Evolutionary conservation across 2,329 filamentous ascomycete species (phyloP).

Genomic region (Helotiales sp.): DNA sequence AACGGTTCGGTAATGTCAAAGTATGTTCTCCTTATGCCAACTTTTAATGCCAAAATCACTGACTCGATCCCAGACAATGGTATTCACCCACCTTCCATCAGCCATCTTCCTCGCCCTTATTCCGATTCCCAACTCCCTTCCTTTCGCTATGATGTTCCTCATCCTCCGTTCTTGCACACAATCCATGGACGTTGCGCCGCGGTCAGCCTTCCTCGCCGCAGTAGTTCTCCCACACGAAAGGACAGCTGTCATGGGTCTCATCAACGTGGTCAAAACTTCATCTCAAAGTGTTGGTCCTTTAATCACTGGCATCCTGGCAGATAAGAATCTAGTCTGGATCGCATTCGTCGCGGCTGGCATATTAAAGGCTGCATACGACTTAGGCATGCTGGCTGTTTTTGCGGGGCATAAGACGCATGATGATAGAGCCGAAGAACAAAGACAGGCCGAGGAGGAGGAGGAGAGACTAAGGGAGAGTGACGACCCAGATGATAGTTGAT

Average conservation of each 20-base stretch:
- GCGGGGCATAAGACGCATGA: slow-evolving; percentile 33
- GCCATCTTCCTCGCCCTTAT: slow-evolving; percentile 59
- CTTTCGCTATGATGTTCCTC: slow-evolving; percentile 58
- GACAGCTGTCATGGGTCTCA: slow-evolving; percentile 69
- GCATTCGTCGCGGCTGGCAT: slow-evolving; percentile 63
- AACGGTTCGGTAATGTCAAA: slow-evolving; percentile 61
- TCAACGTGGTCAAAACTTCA: slow-evolving; percentile 69
- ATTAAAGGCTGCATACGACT: slow-evolving; percentile 62
- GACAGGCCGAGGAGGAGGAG: slow-evolving; percentile 20
- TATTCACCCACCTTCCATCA: slow-evolving; percentile 72
- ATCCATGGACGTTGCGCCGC: slow-evolving; percentile 71
- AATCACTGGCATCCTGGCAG: slow-evolving; percentile 63
- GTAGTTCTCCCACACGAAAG: slow-evolving; percentile 64
- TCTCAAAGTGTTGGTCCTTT: slow-evolving; percentile 62
- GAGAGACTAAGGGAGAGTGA: slow-evolving; percentile 22
- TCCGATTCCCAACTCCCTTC: slow-evolving; percentile 53
- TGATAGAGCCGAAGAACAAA: slow-evolving; percentile 27
- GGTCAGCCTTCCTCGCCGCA: slow-evolving; percentile 67
- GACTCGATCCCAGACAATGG: slow-evolving; percentile 58
- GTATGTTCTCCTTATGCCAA: slow-evolving; percentile 45
- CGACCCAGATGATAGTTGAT: slow-evolving; percentile 17
- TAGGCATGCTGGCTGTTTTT: slow-evolving; percentile 56
- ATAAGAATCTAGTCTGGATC: slow-evolving; percentile 56
- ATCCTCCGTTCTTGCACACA: slow-evolving; percentile 61
- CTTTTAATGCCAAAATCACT: slow-evolving; percentile 36